Conservation (phyloP, 768 basidiomycete species). For the Boletus speciosus region DNA sequence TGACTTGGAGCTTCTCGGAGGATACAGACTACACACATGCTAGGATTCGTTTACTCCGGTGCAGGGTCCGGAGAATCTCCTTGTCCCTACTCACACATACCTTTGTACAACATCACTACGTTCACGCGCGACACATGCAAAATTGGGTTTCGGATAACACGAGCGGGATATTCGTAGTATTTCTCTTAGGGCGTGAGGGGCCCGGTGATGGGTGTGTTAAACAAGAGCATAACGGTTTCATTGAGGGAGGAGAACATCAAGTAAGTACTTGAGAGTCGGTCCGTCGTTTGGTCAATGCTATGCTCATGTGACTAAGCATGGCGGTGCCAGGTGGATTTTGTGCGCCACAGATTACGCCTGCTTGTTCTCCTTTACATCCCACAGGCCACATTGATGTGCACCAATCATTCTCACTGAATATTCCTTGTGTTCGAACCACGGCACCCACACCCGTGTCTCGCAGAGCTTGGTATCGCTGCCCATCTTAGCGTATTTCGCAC, state of each 20-base stretch:
- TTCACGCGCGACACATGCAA: too few species aligned
- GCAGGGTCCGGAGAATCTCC: not conserved
- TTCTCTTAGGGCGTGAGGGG: not conserved
- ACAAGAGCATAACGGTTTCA: slow-evolving; percentile 13
- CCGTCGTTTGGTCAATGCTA: too few species aligned
- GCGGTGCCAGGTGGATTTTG: too few species aligned
- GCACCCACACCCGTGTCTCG: slow-evolving; percentile 21
- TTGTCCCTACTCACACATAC: not conserved
- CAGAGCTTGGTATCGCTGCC: slow-evolving; percentile 7
- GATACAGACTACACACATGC: not conserved
- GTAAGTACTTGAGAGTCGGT: too few species aligned
- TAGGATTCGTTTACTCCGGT: too few species aligned
- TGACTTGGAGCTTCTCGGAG: not conserved
- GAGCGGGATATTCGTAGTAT: slow-evolving; percentile 13
- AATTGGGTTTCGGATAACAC: not conserved
- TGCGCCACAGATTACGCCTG: not conserved
- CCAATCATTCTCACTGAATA: slow-evolving; percentile 16
- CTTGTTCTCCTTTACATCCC: slow-evolving; percentile 17
- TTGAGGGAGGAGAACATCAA: slow-evolving; percentile 15
- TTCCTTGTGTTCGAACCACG: slow-evolving; percentile 18
- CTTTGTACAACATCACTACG: not conserved
- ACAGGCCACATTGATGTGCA: slow-evolving; percentile 6
- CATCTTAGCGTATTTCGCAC: slow-evolving; percentile 5
- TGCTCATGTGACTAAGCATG: not conserved
- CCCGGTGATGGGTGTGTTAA: slow-evolving; percentile 22